Conservation (phyloP, 2,329 filamentous ascomycete genomes). For the Aspergillus ruber region DNA sequence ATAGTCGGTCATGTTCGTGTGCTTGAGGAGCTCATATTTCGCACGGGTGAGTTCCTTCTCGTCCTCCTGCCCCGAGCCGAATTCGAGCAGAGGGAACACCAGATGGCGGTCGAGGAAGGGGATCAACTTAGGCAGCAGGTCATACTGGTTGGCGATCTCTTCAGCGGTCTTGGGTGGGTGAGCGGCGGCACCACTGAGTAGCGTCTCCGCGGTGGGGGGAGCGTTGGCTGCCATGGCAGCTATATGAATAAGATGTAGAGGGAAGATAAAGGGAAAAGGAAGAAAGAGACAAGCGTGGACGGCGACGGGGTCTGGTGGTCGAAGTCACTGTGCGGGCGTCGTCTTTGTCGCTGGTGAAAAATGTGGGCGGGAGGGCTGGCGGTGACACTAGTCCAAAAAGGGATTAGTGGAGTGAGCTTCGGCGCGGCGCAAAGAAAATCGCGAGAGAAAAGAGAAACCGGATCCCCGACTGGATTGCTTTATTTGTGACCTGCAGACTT, state of each 20-base stretch:
- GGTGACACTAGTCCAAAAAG: conserved; percentile 23
- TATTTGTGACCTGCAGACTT: not conserved
- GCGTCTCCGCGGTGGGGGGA: conserved; percentile 44
- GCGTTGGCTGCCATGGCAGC: conserved; percentile 47
- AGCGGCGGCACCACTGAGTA: conserved; percentile 44
- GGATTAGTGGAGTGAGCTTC: conserved; percentile 18
- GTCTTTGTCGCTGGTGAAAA: conserved; percentile 23
- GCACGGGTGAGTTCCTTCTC: conserved; percentile 71
- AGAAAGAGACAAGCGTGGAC: conserved; percentile 14
- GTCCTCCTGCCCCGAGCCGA: conserved; percentile 74
- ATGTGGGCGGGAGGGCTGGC: conserved; percentile 27
- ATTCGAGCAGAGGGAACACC: conserved; percentile 93
- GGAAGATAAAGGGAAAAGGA: conserved; percentile 13
- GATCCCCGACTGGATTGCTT: not conserved
- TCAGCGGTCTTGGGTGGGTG: conserved; percentile 36
- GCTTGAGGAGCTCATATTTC: conserved; percentile 89
- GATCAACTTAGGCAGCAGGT: conserved; percentile 82
- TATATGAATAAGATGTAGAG: conserved; percentile 8
- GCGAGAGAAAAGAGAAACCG: conserved; percentile 6
- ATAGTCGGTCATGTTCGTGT: conserved; percentile 99
- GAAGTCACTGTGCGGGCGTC: conserved; percentile 6
- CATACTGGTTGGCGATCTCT: conserved; percentile 64
- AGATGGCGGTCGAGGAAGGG: conserved; percentile 91
- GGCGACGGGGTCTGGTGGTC: not conserved
- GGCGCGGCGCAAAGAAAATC: conserved; percentile 18